Evolutionary conservation across 352 stramenopile species (phyloP).

Genomic region (Phytophthora quininea): DNA sequence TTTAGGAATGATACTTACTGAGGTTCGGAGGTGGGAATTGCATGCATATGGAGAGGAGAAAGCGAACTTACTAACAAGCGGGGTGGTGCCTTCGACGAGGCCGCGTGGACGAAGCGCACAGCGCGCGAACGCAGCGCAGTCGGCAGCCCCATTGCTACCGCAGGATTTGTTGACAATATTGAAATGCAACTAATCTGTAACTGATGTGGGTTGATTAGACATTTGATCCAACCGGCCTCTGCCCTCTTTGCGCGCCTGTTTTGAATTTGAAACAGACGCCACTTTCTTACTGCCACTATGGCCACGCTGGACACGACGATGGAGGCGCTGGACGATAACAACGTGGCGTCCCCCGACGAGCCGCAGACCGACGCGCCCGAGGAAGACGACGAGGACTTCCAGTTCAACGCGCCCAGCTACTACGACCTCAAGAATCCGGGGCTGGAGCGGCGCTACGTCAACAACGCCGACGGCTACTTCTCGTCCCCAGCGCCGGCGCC

Average conservation of each 20-base stretch:
- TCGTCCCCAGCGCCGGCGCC: constrained; percentile 32
- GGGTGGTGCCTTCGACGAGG: constrained; percentile 22
- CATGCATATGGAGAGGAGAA: background rate
- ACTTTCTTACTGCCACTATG: constrained; percentile 22
- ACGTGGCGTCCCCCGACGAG: constrained; percentile 16
- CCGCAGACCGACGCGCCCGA: constrained; percentile 31
- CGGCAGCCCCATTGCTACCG: constrained; percentile 16
- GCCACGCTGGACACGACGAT: constrained; percentile 51
- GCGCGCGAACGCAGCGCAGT: constrained; percentile 12
- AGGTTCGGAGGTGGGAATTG: background rate
- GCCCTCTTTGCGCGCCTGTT: background rate
- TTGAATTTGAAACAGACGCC: constrained; percentile 27
- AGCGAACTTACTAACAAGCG: background rate
- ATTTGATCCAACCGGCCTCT: no score
- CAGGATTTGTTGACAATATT: no score
- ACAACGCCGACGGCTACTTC: constrained; percentile 89
- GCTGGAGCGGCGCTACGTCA: constrained; percentile 78
- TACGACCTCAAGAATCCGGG: constrained; percentile 83
- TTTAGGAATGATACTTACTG: background rate
- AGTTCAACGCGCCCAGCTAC: constrained; percentile 81
- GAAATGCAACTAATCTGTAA: background rate
- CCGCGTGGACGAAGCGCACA: constrained; percentile 16
- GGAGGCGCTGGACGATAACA: constrained; percentile 32
- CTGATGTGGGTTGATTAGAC: background rate
- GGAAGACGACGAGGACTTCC: constrained; percentile 69